phyloP scores from a whole-genome alignment of 2,329 filamentous ascomycete species.

The Fusarium concolor region DNA sequence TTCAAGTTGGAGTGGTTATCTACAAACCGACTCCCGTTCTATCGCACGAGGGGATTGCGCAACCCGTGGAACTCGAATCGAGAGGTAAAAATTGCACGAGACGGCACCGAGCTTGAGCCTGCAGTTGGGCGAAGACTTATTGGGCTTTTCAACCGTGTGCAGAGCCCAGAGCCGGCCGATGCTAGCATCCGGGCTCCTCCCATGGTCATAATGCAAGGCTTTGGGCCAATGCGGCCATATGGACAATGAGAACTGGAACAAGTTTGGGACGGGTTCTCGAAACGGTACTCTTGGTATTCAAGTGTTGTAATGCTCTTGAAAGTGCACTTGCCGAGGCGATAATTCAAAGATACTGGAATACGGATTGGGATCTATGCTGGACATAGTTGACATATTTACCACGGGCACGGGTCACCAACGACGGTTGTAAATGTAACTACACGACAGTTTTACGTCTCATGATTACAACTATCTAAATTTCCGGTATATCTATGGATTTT shows the following conservation, averaged over 20 bases:
- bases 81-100: slow-evolving; percentile 94
- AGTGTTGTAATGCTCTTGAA: slow-evolving; percentile 5
- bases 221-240: slow-evolving; percentile 54
- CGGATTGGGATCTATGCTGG: slow-evolving; percentile 39
- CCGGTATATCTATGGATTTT: background rate
- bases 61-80: slow-evolving; percentile 97
- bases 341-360: slow-evolving; percentile 42
- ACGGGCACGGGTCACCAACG: slow-evolving; percentile 18
- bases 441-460: slow-evolving; percentile 35
- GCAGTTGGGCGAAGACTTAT: slow-evolving; percentile 80
- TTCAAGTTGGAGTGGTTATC: slow-evolving; percentile 94
- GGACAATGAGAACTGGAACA: slow-evolving; percentile 38
- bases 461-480: slow-evolving; percentile 22
- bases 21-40: slow-evolving; percentile 85
- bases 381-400: slow-evolving; percentile 35
- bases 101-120: slow-evolving; percentile 93
- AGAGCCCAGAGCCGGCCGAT: slow-evolving; percentile 53
- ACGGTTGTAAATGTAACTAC: slow-evolving; percentile 30
- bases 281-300: slow-evolving; percentile 17
- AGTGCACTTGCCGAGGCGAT: slow-evolving; percentile 25
- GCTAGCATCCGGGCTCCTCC: slow-evolving; percentile 49
- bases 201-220: slow-evolving; percentile 54
- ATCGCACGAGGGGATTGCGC: slow-evolving; percentile 84
- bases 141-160: slow-evolving; percentile 77
- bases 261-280: slow-evolving; percentile 26